phyloP scores from a whole-genome alignment of 2,329 filamentous ascomycete genomes.

The Thelonectria discophora region DNA sequence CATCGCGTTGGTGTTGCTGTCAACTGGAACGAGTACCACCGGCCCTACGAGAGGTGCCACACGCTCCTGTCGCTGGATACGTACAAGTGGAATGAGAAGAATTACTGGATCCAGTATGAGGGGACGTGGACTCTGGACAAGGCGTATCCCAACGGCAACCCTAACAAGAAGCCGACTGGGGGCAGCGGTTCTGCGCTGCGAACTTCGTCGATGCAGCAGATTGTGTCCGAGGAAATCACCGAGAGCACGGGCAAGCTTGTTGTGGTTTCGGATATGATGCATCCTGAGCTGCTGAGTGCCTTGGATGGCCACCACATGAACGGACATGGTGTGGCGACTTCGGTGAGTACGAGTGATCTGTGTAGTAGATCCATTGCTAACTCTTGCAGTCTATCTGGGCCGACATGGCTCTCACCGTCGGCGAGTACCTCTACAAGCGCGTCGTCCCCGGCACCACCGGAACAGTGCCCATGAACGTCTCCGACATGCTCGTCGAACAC shows the following conservation, averaged over 20 bases:
- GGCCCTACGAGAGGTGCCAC: slow-evolving; percentile 51
- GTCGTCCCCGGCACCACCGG: not conserved
- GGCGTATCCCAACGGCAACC: slow-evolving; percentile 24
- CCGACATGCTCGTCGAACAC: not conserved
- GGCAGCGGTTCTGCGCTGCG: not conserved
- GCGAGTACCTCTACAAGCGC: not conserved
- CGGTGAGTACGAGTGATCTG: not conserved
- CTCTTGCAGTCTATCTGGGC: not conserved
- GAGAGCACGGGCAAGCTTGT: not conserved
- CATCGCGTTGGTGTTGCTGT: slow-evolving; percentile 7
- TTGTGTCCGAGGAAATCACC: not conserved
- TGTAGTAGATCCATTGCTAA: not conserved
- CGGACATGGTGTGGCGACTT: not conserved
- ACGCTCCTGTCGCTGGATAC: slow-evolving; percentile 70
- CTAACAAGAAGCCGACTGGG: not conserved
- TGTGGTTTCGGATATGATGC: not conserved
- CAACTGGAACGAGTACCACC: slow-evolving; percentile 66
- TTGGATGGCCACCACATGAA: not conserved
- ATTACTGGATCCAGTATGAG: slow-evolving; percentile 69
- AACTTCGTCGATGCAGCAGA: not conserved
- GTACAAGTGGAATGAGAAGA: slow-evolving; percentile 76
- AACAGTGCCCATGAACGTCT: not conserved
- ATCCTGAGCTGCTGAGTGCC: not conserved
- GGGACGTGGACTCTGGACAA: slow-evolving; percentile 78
- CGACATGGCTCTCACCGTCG: not conserved